Evolutionary conservation across 768 basidiomycete species (phyloP).

Genomic region (Lentinula raphanica): DNA sequence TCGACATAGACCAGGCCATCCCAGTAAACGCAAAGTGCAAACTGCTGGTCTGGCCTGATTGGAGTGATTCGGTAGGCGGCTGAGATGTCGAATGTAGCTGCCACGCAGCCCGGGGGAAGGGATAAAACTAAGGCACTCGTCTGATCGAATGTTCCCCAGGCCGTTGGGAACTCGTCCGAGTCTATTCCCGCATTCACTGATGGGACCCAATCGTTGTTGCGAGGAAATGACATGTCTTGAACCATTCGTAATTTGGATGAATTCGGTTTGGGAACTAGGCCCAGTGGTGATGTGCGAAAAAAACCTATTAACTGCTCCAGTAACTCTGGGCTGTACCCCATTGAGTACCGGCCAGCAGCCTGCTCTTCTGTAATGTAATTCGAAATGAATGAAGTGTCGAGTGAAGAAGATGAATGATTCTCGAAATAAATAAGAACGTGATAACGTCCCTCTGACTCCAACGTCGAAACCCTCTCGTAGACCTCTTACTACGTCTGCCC

Average conservation of each 20-base stretch:
- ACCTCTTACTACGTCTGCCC: too few species aligned
- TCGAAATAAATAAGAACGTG: too few species aligned
- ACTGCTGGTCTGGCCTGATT: constrained; percentile 26
- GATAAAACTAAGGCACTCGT: constrained; percentile 20
- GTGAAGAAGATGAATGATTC: too few species aligned
- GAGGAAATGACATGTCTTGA: constrained; percentile 29
- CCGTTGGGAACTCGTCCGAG: constrained; percentile 23
- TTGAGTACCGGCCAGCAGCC: too few species aligned
- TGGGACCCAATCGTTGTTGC: constrained; percentile 10
- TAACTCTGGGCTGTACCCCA: too few species aligned
- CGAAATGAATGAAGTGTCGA: too few species aligned
- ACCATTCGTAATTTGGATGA: constrained; percentile 22
- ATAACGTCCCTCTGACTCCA: too few species aligned
- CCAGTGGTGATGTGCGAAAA: constrained; percentile 35
- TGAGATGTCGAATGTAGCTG: constrained; percentile 34
- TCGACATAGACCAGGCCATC: constrained; percentile 28
- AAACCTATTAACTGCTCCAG: constrained; percentile 33
- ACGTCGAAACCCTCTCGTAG: too few species aligned
- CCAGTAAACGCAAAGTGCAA: too few species aligned
- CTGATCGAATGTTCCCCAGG: constrained; percentile 33
- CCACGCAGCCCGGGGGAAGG: constrained; percentile 25
- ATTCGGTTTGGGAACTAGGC: constrained; percentile 30
- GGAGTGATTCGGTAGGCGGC: constrained; percentile 34
- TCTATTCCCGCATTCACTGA: constrained; percentile 28
- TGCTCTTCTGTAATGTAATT: too few species aligned